Evolutionary conservation across 257 asterid species (phyloP).

Genomic region (Oldenlandia corymbosa): DNA sequence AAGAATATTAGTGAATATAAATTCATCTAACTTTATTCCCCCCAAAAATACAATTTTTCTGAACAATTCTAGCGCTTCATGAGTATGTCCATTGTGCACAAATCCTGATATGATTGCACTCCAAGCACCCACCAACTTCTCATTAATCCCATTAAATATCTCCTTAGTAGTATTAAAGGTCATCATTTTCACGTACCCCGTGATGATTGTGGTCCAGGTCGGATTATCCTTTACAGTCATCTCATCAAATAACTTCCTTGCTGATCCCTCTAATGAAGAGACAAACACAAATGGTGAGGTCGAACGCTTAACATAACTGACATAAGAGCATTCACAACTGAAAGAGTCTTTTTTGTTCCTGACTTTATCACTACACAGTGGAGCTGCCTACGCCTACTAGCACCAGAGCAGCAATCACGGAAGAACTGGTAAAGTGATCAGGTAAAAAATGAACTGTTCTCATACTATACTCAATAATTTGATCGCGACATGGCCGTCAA

Average conservation of each 20-base stretch:
- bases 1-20: conserved; percentile 3
- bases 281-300: neutral
- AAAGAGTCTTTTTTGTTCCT: neutral
- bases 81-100: neutral
- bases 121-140: conserved; percentile 13
- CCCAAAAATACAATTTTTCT: conserved; percentile 9
- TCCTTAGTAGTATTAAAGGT: conserved; percentile 8
- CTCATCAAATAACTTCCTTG: conserved; percentile 17
- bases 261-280: conserved; percentile 7
- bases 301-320: conserved; percentile 8
- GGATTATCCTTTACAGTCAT: conserved; percentile 10
- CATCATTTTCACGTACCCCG: conserved; percentile 6
- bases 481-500: conserved; percentile 7
- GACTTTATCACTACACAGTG: conserved; percentile 12
- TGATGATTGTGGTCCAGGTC: conserved; percentile 11
- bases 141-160: conserved; percentile 10
- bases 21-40: conserved; percentile 13
- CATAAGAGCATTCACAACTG: conserved; percentile 7
- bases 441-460: neutral
- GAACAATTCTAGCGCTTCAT: conserved; percentile 7
- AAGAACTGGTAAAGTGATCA: conserved; percentile 5
- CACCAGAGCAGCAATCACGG: neutral
- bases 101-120: conserved; percentile 16
- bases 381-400: conserved; percentile 4
- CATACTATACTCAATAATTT: conserved; percentile 2